Evolutionary conservation across 1,139 yeast species (phyloP), one percentile per base, ranked within the genome.

Genomic region (Debaryomycetaceae sp.): DNA sequence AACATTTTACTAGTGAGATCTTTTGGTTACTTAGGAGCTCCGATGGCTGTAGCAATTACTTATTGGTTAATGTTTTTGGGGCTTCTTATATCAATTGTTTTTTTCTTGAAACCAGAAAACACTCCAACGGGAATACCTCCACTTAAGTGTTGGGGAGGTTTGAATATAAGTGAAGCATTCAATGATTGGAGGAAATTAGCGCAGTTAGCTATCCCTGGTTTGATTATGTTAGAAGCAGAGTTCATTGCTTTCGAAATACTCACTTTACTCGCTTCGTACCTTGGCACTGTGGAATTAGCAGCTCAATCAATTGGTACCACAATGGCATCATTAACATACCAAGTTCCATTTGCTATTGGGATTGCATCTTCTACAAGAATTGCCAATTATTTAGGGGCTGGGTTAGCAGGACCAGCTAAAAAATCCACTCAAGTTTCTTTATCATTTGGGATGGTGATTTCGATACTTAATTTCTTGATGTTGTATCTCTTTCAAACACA

Each of bases 341-440:
- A 72, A 48, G 70, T 78, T 19, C 83, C 83, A 26, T 78, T 78
- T 54, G 83, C 81, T 6, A 74, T 78, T 38, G 79, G 82, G 4
- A 78, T 78, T 51, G 83, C 83, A 3, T 70, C 79, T 4, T 75
- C 81, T 3, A 77, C 83, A 3, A 65, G 83, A 51, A 75, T 78
- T 44, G 83, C 83, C 22, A 78, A 78, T 50, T 78, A 70, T 45
- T 63, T 78, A 44, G 83, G 83, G 17, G 81, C 83, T 9, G 78
- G 75, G 5, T 56, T 77, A 38, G 72, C 70, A 5, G 49, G 55
- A 3, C 65, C 78, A 11, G 81, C 83, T 6, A 61, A 60, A 41
- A 64, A 55, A 4, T 59, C 80, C 1, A 72, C 81, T 3, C 56
- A 63, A 40, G 78, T 77, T 30, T 66, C 79, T 1, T 58, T 76